Conservation (phyloP, 1,284 basidiomycete genomes). For the Agaricales sp. region DNA sequence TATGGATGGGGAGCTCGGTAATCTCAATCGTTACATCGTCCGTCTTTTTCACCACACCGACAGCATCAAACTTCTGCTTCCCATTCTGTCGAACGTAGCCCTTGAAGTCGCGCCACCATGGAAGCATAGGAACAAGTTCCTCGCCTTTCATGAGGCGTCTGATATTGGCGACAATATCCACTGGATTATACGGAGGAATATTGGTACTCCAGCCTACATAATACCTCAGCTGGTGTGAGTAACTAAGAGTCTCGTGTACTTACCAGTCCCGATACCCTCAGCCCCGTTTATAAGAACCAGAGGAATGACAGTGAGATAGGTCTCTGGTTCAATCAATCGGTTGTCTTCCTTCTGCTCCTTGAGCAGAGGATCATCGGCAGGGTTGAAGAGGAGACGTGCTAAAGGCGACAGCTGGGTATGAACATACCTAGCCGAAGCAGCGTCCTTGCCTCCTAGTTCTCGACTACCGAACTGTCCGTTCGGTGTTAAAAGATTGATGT, state of each 20-base stretch:
- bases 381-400: conserved; percentile 75
- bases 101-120: conserved; percentile 97
- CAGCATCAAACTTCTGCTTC: conserved; percentile 84
- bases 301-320: conserved; percentile 88
- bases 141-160: conserved; percentile 83
- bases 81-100: conserved; percentile 77
- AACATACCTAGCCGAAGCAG: conserved; percentile 96
- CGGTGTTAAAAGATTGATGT: conserved; percentile 84
- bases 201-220: conserved; percentile 88
- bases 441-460: conserved; percentile 85
- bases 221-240: conserved; percentile 4
- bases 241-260: conserved; percentile 11
- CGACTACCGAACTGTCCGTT: conserved; percentile 98
- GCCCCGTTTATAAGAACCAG: conserved; percentile 90
- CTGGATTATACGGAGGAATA: conserved; percentile 91
- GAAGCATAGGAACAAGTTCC: conserved; percentile 78
- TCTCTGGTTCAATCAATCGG: conserved; percentile 85
- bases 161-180: conserved; percentile 85
- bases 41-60: conserved; percentile 68
- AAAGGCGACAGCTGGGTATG: conserved; percentile 79
- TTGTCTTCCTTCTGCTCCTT: conserved; percentile 87
- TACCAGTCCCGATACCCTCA: conserved; percentile 96
- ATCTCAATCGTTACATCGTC: conserved; percentile 89
- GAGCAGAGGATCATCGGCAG: conserved; percentile 80
- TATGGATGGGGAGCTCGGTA: conserved; percentile 91